Evolutionary conservation across 129 eudicot genomes (phyloP), one percentile per base, ranked within the genome.

Genomic region (Kitagawia praeruptora): DNA sequence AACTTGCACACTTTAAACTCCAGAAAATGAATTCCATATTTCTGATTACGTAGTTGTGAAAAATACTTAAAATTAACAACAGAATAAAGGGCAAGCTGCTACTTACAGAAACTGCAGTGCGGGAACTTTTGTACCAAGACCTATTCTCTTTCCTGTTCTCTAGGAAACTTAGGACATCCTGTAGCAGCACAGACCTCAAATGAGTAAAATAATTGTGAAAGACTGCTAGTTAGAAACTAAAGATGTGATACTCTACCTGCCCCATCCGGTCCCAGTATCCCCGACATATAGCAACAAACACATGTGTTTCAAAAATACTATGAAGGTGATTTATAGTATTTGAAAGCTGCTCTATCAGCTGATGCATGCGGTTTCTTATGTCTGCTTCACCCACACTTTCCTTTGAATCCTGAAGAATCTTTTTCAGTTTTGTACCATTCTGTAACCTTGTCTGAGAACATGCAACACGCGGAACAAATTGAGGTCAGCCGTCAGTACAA

Each of bases 191-290:
- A 76, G 84, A 44, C 44, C 75, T 77, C 44, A 44, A 76, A 74
- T 49, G 8, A 37, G 67, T 84, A 58, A 79, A 77, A 54, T 54
- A 6, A 14, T 48, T 69, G 53, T 37, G n/a, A 6, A n/a, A 19
- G 63, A 51, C 27, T 42, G n/a, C 40, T n/a, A 8, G 9, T 82
- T 47, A 66, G 25, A 58, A 45, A 54, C 31, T 70, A 38, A 5
- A 2, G 61, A 83, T 41, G 28, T 47, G 51, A 1, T n/a, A 9
- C 75, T 51, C 78, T 83, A 86, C 97, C 91, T 89, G 91, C 54
- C 97, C 97, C 90, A 92, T 89, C 28, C 91, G 85, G 56, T 92
- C 97, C 97, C 97, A 92, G 70, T 82, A 89, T 28, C 95, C 95
- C 63, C 97, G 87, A 61, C 95, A 89, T 21, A 80, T 80, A 61